Evolutionary conservation across 2,329 filamentous ascomycete species (phyloP).

Genomic region (Nigrospora oryzae): DNA sequence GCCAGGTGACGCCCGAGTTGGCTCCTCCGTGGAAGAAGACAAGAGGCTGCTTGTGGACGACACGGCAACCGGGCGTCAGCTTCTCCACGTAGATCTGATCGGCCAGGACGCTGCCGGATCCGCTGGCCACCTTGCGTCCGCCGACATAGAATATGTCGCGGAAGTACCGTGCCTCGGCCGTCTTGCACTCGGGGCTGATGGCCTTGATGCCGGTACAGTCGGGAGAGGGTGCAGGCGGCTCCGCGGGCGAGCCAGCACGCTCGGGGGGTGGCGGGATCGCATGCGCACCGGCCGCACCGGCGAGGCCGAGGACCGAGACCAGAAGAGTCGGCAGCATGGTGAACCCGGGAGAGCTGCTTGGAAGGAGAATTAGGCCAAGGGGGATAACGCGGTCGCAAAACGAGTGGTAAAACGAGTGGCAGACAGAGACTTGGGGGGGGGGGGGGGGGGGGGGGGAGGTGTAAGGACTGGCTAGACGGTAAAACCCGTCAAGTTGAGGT

Average conservation of each 20-base stretch:
- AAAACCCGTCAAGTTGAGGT: too few relatives aligned
- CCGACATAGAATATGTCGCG: conserved; percentile 21
- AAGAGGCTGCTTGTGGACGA: conserved; percentile 14
- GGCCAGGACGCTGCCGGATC: conserved; percentile 12
- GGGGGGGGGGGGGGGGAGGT: too few relatives aligned
- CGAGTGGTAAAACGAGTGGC: too few relatives aligned
- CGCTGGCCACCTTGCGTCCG: conserved; percentile 13
- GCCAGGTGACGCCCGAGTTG: conserved; percentile 20
- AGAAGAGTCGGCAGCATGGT: too few relatives aligned
- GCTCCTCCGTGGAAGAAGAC: conserved; percentile 23
- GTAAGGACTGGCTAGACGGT: too few relatives aligned
- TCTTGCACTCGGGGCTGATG: conserved; percentile 3
- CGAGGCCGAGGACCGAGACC: neutral
- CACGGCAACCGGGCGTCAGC: conserved; percentile 14
- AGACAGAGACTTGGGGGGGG: too few relatives aligned
- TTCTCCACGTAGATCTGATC: conserved; percentile 23
- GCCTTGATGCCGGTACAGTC: conserved; percentile 5
- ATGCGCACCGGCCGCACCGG: neutral
- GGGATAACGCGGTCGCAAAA: too few relatives aligned
- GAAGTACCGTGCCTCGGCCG: conserved; percentile 3
- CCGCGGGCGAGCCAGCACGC: neutral
- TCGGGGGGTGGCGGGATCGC: neutral
- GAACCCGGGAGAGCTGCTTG: too few relatives aligned
- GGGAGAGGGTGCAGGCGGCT: neutral
- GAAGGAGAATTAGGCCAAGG: too few relatives aligned